Evolutionary conservation across 1,284 basidiomycete species (phyloP), one percentile per base, ranked within the genome.

Genomic region (Bondarzewia mesenterica): DNA sequence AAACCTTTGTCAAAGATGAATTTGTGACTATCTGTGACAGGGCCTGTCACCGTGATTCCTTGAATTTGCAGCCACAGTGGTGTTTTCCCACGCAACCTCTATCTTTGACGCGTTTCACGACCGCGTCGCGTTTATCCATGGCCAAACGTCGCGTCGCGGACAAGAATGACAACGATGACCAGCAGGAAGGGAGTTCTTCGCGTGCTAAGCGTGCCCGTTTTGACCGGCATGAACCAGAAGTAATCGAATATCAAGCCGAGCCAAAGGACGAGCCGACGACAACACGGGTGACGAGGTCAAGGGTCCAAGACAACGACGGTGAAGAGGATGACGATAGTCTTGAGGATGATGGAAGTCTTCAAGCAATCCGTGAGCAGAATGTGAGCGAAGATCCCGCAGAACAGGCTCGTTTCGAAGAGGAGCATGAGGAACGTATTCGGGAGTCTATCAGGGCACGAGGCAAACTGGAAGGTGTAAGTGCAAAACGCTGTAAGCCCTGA

Each of bases 361-460:
- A 43, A 6, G 25, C 15, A n/a, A 26, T 43, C n/a, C 42, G 16
- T n/a, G 42, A 26, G 15, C 32, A 58, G 32, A 51, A 63, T 3
- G 62, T 63, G 1, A 63, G 67, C 21, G 65, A 68, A 15, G 66
- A 72, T 48, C 70, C 74, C 49, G 71, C 72, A 36, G 73, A 76
- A 25, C 78, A 82, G 49, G 73, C 74, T 52, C 65, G 69, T 54
- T 83, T 86, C 52, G 82, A 85, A 57, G 69, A 75, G 50, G 70
- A 77, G 47, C 69, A 82, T 50, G 74, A 74, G 18, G 78, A 77
- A 45, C 67, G 64, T 39, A 72, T 88, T 49, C 73, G 77, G 23
- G 73, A 69, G 35, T 69, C 69, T 46, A 67, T 87, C 38, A 74
- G 79, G 56, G 68, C 65, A 29, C 77, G 72, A 56, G 69, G 71